Evolutionary conservation across 2,329 filamentous ascomycete genomes (phyloP).

Genomic region (Aureobasidium subglaciale): DNA sequence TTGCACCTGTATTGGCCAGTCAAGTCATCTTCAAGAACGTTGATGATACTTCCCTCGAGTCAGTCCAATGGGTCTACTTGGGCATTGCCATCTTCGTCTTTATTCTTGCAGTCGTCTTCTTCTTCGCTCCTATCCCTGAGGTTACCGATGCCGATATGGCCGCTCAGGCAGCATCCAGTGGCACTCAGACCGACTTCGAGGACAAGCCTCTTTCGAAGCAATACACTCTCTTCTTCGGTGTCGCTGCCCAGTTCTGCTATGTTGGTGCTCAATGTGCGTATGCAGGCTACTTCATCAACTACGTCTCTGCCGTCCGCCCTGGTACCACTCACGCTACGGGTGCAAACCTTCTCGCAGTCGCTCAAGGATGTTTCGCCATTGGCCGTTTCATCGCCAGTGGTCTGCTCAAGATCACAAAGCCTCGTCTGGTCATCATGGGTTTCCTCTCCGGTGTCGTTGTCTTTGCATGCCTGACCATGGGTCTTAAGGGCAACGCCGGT

Average conservation of each 20-base stretch:
- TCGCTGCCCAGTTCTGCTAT: slow-evolving; percentile 72
- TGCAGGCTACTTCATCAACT: slow-evolving; percentile 42
- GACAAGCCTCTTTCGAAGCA: slow-evolving; percentile 50
- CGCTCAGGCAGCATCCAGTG: slow-evolving; percentile 35
- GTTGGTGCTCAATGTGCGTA: slow-evolving; percentile 63
- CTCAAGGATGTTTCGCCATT: slow-evolving; percentile 57
- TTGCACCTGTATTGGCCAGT: slow-evolving; percentile 52
- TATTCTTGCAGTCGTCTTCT: slow-evolving; percentile 51
- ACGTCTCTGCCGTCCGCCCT: slow-evolving; percentile 54
- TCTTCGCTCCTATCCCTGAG: slow-evolving; percentile 47
- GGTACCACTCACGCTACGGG: slow-evolving; percentile 49
- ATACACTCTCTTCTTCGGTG: slow-evolving; percentile 68
- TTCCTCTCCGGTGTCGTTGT: slow-evolving; percentile 52
- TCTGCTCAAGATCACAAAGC: slow-evolving; percentile 60
- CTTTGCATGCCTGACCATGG: slow-evolving; percentile 7
- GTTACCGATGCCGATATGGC: slow-evolving; percentile 58
- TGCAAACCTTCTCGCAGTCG: slow-evolving; percentile 65
- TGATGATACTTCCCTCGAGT: slow-evolving; percentile 45
- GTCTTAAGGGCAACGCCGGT: slow-evolving; percentile 3
- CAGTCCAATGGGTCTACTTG: slow-evolving; percentile 59
- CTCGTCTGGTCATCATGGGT: slow-evolving; percentile 62
- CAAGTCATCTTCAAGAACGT: slow-evolving; percentile 56
- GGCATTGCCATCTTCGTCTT: slow-evolving; percentile 56
- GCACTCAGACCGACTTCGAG: slow-evolving; percentile 26
- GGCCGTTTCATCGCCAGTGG: slow-evolving; percentile 63